These are phyloP conservation scores for Cinchona pubescens DNA, from an alignment of 257 asterid genomes.

Conservation along the genomic window DNA sequence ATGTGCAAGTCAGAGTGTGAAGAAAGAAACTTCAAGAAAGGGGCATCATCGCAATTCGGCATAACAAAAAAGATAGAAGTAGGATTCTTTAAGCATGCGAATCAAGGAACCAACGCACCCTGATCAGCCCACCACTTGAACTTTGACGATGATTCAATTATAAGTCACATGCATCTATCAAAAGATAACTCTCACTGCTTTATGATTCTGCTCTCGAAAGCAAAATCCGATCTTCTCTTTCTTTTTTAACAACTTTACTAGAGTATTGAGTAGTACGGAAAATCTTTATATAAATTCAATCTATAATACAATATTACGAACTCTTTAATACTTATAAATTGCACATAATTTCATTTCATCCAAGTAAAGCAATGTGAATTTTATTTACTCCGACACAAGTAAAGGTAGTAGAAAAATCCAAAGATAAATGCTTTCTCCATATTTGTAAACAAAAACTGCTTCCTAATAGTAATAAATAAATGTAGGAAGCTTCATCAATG, in stretches of 20 bases:
- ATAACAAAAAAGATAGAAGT: constrained; percentile 1
- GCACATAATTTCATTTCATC: too few species aligned
- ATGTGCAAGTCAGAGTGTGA: constrained; percentile 1
- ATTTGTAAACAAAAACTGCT: not conserved
- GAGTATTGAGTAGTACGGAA: too few species aligned
- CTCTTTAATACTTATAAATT: too few species aligned
- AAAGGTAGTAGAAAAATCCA: not conserved
- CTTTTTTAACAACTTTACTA: not conserved
- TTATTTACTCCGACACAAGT: too few species aligned
- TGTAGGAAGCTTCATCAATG: not conserved
- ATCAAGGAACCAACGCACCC: not conserved
- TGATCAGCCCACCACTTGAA: not conserved
- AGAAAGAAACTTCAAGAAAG: constrained; percentile 12
- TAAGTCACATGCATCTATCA: not conserved
- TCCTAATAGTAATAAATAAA: not conserved
- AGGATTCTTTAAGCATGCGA: not conserved
- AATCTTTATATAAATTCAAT: too few species aligned
- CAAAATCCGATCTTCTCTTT: not conserved
- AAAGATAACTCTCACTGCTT: not conserved
- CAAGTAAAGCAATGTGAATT: too few species aligned
- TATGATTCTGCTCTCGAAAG: not conserved
- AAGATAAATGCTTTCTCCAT: not conserved
- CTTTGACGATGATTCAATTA: not conserved
- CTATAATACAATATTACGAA: too few species aligned
- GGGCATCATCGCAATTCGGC: not conserved